Base-by-base conservation (phyloP, 768 basidiomycete genomes). In the Pluteus cervinus region DNA sequence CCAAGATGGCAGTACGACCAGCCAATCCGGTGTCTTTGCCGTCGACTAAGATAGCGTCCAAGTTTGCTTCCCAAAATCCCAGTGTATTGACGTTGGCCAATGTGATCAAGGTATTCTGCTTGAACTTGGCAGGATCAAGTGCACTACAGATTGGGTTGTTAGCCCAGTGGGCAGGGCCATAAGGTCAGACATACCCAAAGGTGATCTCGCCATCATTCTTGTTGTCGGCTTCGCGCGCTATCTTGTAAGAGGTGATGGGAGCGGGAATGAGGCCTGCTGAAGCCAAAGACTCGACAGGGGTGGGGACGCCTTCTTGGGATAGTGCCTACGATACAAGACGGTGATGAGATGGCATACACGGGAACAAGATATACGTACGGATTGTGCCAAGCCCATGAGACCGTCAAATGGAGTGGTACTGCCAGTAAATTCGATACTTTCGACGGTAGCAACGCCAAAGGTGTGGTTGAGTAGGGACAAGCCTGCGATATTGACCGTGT, bases 31-130 rank as follows among this genome's bases (percentile, higher is more conserved):
- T 52, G 49, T 71, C 65, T 23, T 59, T 43, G 16, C 79, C 81
- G 50, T 84, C 64, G 43, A 82, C 74, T 16, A 72, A 67, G 36
- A 81, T 63, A 10, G 65, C 65, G 42, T 75, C 73, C 55, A 91
- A 55, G 6, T 60, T 61, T 11, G 67, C 80, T 65, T 89, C 84
- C 90, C 89, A 92, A 66, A 90, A 92, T 25, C 87, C 86, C 17
- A 66, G 43, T 5, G 43, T 31, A 57, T 75, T 86, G 54, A 85
- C 74, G 47, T 86, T 88, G 37, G 57, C 48, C 35, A 88, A 39
- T 1, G 73, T 76, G 29, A 73, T 66, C 24, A 86, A 65, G 2
- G 84, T 79, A 12, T 49, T 42, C 5, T 67, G 39, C 46, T 79
- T 70, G 54, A 87, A 86, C 58, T 89, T 87, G 44, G 72, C 64